Evolutionary conservation across 805 yeast genomes (phyloP).

Genomic region (Lachancea sp.): DNA sequence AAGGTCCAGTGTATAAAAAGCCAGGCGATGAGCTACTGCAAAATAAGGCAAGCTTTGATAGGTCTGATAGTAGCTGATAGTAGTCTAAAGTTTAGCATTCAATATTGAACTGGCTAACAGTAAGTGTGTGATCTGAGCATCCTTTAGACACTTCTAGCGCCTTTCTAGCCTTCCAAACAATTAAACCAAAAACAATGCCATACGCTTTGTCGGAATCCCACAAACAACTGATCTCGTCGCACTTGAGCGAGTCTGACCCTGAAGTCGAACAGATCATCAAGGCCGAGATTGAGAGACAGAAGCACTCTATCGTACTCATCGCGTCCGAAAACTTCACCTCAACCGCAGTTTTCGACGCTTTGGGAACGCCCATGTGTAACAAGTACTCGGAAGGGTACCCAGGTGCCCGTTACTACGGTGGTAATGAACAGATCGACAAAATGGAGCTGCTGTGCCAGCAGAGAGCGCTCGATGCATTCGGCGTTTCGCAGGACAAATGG

Average conservation of each 20-base stretch:
- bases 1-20: neutral
- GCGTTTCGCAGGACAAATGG: constrained; percentile 76
- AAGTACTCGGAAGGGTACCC: constrained; percentile 99
- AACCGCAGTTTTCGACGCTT: constrained; percentile 89
- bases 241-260: constrained; percentile 59
- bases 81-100: too few species aligned
- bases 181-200: constrained; percentile 27
- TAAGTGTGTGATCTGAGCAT: neutral
- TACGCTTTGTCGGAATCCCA: constrained; percentile 68
- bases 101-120: neutral
- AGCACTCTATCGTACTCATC: constrained; percentile 85
- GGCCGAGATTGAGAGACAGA: constrained; percentile 87
- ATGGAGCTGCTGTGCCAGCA: constrained; percentile 89
- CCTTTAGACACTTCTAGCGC: neutral
- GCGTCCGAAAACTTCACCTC: constrained; percentile 98
- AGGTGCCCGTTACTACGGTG: constrained; percentile 98
- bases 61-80: too few species aligned
- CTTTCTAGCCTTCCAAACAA: too few species aligned
- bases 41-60: too few species aligned
- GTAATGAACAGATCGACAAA: constrained; percentile 93
- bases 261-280: constrained; percentile 66
- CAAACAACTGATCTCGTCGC: constrained; percentile 57
- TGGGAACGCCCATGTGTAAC: constrained; percentile 97
- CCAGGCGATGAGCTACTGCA: too few species aligned
- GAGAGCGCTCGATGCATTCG: constrained; percentile 89